phyloP scores from a whole-genome alignment of 495 filamentous ascomycete genomes.

The Clavariopsis aquatica region DNA sequence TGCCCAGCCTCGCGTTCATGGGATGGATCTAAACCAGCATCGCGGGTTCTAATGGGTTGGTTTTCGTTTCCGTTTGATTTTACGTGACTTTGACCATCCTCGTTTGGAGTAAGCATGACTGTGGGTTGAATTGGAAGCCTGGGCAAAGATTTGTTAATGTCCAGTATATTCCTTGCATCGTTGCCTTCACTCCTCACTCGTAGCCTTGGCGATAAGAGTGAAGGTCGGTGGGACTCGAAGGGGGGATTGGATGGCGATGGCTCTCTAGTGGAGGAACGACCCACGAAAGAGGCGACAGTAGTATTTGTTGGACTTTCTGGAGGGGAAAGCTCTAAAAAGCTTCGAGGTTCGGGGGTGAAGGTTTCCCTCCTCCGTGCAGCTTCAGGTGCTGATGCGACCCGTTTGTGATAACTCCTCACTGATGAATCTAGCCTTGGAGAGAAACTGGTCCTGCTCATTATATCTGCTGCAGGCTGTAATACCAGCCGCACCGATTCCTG shows the following conservation, averaged over 20 bases:
- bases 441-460: slow-evolving; percentile 22
- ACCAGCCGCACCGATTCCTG: slow-evolving; percentile 21
- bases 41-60: not conserved
- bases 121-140: slow-evolving; percentile 18
- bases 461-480: slow-evolving; percentile 31
- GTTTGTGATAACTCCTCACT: slow-evolving; percentile 26
- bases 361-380: slow-evolving; percentile 2
- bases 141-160: slow-evolving; percentile 28
- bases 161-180: not conserved
- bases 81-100: not conserved
- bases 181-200: not conserved
- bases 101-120: not conserved
- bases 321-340: slow-evolving; percentile 8
- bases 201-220: not conserved
- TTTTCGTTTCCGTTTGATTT: not conserved
- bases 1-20: not conserved
- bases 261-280: not conserved
- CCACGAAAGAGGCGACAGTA: not conserved
- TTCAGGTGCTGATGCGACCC: slow-evolving; percentile 35
- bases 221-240: slow-evolving; percentile 5
- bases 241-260: not conserved
- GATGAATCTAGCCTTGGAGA: slow-evolving; percentile 13
- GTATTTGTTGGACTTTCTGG: slow-evolving; percentile 2
- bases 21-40: not conserved
- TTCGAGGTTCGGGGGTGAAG: not conserved